A percentile compares a stretch with the other conserved stretches of the same genome.
These are phyloP conservation scores for Paraphaeosphaeria minitans DNA, from an alignment of 2,329 filamentous ascomycete species.

Conservation along the genomic window DNA sequence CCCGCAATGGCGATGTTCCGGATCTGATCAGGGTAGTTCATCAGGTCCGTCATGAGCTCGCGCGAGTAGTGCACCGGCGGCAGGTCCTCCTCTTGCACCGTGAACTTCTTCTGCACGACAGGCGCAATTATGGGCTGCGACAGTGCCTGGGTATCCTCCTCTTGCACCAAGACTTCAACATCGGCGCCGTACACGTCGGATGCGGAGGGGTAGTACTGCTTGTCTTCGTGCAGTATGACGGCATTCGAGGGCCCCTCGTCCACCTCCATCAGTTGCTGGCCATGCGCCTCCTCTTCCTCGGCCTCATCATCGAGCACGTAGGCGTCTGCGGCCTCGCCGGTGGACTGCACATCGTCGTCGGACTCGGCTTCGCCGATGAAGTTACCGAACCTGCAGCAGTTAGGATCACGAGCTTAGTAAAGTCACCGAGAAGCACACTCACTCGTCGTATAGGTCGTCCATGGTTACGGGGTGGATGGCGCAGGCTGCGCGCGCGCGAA, in stretches of 20 bases:
- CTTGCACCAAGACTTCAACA: slow-evolving; percentile 94
- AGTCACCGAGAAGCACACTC: slow-evolving; percentile 23
- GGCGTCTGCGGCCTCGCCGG: slow-evolving; percentile 75
- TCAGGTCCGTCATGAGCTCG: slow-evolving; percentile 91
- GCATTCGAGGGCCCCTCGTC: slow-evolving; percentile 94
- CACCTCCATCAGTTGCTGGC: slow-evolving; percentile 91
- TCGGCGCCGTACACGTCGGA: slow-evolving; percentile 92
- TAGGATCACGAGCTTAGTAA: slow-evolving; percentile 15
- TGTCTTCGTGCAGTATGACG: slow-evolving; percentile 97
- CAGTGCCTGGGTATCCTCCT: slow-evolving; percentile 94
- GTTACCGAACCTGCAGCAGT: slow-evolving; percentile 79
- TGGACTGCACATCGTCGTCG: slow-evolving; percentile 82
- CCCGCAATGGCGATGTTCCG: slow-evolving; percentile 91
- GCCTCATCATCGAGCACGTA: slow-evolving; percentile 77
- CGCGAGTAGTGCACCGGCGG: slow-evolving; percentile 87
- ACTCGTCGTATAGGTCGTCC: slow-evolving; percentile 99
- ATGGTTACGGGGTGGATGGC: slow-evolving; percentile 54
- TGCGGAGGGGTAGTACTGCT: slow-evolving; percentile 99
- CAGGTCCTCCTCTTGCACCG: slow-evolving; percentile 87
- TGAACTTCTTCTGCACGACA: slow-evolving; percentile 94
- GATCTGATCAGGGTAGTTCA: slow-evolving; percentile 94
- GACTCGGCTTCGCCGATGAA: slow-evolving; percentile 95
- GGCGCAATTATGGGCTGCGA: slow-evolving; percentile 93
- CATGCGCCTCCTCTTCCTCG: slow-evolving; percentile 61
- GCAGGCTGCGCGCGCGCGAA: slow-evolving; percentile 13